A percentile compares a stretch with the other conserved stretches of the same genome.
These are phyloP conservation scores for Aspergillus quadricinctus DNA, from an alignment of 2,329 filamentous ascomycete species.

Conservation along the genomic window DNA sequence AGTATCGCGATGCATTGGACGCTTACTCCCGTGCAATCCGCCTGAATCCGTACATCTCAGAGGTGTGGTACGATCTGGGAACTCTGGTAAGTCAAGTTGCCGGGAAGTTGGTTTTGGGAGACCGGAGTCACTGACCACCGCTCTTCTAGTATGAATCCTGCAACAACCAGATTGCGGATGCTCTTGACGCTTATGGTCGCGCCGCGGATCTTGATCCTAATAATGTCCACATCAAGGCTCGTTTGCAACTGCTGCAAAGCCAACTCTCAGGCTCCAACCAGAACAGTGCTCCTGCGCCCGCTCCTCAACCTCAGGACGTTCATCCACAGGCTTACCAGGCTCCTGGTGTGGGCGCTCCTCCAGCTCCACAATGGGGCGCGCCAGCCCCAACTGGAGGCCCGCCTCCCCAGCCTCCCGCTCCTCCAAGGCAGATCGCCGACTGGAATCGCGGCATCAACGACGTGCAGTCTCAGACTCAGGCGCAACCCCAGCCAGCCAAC, in stretches of 20 bases:
- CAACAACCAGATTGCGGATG: slow-evolving; percentile 97
- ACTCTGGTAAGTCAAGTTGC: slow-evolving; percentile 66
- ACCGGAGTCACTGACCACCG: slow-evolving; percentile 1
- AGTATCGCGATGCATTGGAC: slow-evolving; percentile 95
- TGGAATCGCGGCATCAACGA: slow-evolving; percentile 70
- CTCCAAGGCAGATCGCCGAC: slow-evolving; percentile 57
- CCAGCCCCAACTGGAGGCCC: slow-evolving; percentile 52
- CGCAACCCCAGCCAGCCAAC: slow-evolving; percentile 50
- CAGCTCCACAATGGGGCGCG: slow-evolving; percentile 84
- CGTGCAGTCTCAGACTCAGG: slow-evolving; percentile 57
- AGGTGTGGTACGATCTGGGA: slow-evolving; percentile 98
- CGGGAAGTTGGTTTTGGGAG: neutral
- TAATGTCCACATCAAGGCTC: slow-evolving; percentile 94
- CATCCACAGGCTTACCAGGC: slow-evolving; percentile 92
- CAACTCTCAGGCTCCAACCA: slow-evolving; percentile 66
- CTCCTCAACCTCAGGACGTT: slow-evolving; percentile 76
- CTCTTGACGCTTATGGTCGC: slow-evolving; percentile 89
- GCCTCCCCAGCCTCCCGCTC: slow-evolving; percentile 58
- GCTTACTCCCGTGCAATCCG: slow-evolving; percentile 96
- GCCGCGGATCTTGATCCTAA: slow-evolving; percentile 89
- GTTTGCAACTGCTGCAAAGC: slow-evolving; percentile 81
- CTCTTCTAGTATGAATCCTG: slow-evolving; percentile 81
- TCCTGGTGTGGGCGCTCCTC: slow-evolving; percentile 74
- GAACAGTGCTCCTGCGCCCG: slow-evolving; percentile 72
- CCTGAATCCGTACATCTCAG: slow-evolving; percentile 94